Percentiles rank a stretch among this genome's conserved stretches.
These are phyloP conservation scores for Xylaria sp. DNA, from an alignment of 2,329 filamentous ascomycete species.

Conservation along the genomic window DNA sequence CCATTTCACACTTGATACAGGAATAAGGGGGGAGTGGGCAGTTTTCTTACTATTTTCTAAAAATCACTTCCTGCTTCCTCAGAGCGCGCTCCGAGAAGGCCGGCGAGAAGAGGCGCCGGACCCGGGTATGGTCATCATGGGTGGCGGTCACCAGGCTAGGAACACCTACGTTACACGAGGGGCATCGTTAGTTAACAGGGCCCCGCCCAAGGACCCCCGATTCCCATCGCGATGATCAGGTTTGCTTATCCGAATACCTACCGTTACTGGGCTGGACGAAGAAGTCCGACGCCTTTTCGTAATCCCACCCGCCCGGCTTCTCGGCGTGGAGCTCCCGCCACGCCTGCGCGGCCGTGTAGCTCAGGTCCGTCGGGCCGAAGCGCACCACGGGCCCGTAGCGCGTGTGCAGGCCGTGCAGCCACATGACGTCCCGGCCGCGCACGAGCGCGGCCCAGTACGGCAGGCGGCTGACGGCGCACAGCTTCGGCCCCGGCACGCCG, in stretches of 20 bases:
- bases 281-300: background rate
- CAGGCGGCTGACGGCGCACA: background rate
- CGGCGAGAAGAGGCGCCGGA: conserved; percentile 16
- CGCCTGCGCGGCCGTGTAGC: background rate
- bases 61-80: conserved; percentile 16
- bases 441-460: background rate
- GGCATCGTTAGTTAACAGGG: no score
- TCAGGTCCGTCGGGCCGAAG: background rate
- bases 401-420: background rate
- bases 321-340: conserved; percentile 18
- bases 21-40: background rate
- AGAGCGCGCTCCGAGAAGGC: conserved; percentile 20
- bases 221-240: conserved; percentile 4
- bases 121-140: conserved; percentile 9
- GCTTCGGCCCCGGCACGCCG: background rate
- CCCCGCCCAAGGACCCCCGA: no score
- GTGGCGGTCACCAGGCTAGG: conserved; percentile 9
- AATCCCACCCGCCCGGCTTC: background rate
- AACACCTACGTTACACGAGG: conserved; percentile 6
- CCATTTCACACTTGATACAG: no score
- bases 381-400: background rate
- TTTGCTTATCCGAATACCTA: conserved; percentile 14
- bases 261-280: background rate
- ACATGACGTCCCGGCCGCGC: background rate
- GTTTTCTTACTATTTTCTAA: conserved; percentile 11